Evolutionary conservation across 495 filamentous ascomycete genomes (phyloP), one percentile per base, ranked within the genome.

Genomic region (Talaromyces wortmannii): DNA sequence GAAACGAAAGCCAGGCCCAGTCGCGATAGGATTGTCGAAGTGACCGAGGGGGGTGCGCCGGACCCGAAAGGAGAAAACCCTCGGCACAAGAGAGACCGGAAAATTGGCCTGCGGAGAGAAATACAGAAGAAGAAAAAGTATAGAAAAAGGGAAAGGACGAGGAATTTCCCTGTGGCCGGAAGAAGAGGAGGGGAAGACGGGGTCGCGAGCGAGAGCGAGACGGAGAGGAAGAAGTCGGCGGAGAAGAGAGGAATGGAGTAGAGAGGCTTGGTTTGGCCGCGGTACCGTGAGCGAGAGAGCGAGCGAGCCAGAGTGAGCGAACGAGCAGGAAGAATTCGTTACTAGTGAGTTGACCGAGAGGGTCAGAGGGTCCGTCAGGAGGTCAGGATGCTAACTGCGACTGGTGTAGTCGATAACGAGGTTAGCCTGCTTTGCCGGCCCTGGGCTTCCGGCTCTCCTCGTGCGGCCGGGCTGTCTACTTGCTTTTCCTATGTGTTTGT

Each of bases 181-280:
- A 55, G 55, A 50, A 48, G 54, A 44, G 56, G 59, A 50, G 43
- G 51, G 44, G 50, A 48, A 52, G 36, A 50, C 43, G 50, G 52
- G 55, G 30, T 55, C 50, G 57, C 23, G 23, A 23, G 23, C 23
- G 50, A 48, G 54, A 40, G 56, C 55, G 61, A 54, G 56, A 58
- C 58, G 59, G 49, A 46, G 51, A 48, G 55, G 36, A 49, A 49
- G 50, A 52, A 56, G 30, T 55, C 50, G 57, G 55, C 55, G 54
- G 61, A 57, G 52, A 57, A 52, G 48, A 55, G 32, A 57, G 55
- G 53, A 56, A 40, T 5, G 36, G 36, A 8, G 13, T 5, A 40
- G 8, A 40, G 36, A 40, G 36, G 36, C 8, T 13, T 40, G 36
- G 36, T 13, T 40, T 40, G 36, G 8, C 36, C 13, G 36, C 8